These are phyloP conservation scores for Eucalyptus regnans DNA, from an alignment of 345 rosid genomes.

Conservation along the genomic window DNA sequence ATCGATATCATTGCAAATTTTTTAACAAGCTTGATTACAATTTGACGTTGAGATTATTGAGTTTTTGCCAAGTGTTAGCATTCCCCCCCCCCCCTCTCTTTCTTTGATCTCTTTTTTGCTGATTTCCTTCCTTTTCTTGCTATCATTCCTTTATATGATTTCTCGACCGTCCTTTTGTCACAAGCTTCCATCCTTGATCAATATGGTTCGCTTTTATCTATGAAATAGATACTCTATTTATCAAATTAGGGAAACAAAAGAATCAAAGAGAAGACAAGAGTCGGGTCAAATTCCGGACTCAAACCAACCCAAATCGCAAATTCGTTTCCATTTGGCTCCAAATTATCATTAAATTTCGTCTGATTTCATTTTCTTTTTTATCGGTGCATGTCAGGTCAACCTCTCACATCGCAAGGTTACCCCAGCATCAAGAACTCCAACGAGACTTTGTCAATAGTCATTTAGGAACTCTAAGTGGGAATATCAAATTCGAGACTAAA, in stretches of 20 bases:
- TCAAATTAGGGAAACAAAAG: neutral
- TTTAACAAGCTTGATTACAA: neutral
- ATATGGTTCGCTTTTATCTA: neutral
- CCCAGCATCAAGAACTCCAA: neutral
- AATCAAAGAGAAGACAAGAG: neutral
- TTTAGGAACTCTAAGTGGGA: neutral
- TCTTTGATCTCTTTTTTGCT: neutral
- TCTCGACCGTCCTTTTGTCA: neutral
- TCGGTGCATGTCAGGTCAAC: neutral
- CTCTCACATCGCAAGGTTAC: neutral
- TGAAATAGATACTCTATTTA: neutral
- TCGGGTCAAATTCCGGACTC: neutral
- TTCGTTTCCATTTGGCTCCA: neutral
- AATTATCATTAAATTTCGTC: neutral
- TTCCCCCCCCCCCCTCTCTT: neutral
- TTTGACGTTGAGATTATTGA: neutral
- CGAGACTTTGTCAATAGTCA: neutral
- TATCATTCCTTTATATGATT: neutral
- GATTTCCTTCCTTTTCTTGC: neutral
- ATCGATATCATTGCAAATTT: neutral
- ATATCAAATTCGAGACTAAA: neutral
- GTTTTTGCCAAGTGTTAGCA: neutral
- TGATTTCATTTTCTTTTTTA: neutral
- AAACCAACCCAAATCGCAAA: neutral
- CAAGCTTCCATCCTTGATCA: neutral